Evolutionary conservation across 1,139 yeast genomes (phyloP), one percentile per base, ranked within the genome.

Genomic region (Debaryomyces sp.): DNA sequence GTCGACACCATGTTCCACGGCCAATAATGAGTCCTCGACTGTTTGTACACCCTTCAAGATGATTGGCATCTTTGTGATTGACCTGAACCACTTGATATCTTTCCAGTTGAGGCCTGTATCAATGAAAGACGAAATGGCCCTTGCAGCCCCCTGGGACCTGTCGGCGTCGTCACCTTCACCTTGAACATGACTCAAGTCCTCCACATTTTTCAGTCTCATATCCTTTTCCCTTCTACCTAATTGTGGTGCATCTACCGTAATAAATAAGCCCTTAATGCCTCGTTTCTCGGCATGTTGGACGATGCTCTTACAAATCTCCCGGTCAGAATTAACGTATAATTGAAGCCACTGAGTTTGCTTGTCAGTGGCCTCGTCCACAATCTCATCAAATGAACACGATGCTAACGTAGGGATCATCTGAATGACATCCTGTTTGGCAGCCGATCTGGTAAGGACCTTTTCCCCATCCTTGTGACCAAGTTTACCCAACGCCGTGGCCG

Each of bases 211-310:
- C 50, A 71, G 68, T 46, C 82, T 63, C 81, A 70, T 65, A 56
- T 85, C 89, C 54, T 82, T 78, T 66, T 92, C 97, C 58, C 98
- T 82, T 56, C 96, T 82, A n/a, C 98, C 98, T 50, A 91, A 77
- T 55, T 89, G 90, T 4, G 97, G 97, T 0, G 97, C 97, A 71
- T 92, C 98, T 4, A 91, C 97, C 0, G 96, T 90, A 47, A 90
- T 82, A 63, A 89, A 89, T 21, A 90, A 73, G 0, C 92, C 96
- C 60, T 85, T 85, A 60, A 87, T 75, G 0, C 96, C 96, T 43
- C 90, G 70, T 42, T 70, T 61, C 65, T 87, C 96, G 1, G 95
- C 96, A 57, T 86, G 87, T 55, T 77, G 75, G 24, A 89, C 83
- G 57, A 88, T 75, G 33, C 74, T 66, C 42, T 73, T 71, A 36